Evolutionary conservation across 208 protist genomes (phyloP).

Genomic region (Herpetomonas tarakana): DNA sequence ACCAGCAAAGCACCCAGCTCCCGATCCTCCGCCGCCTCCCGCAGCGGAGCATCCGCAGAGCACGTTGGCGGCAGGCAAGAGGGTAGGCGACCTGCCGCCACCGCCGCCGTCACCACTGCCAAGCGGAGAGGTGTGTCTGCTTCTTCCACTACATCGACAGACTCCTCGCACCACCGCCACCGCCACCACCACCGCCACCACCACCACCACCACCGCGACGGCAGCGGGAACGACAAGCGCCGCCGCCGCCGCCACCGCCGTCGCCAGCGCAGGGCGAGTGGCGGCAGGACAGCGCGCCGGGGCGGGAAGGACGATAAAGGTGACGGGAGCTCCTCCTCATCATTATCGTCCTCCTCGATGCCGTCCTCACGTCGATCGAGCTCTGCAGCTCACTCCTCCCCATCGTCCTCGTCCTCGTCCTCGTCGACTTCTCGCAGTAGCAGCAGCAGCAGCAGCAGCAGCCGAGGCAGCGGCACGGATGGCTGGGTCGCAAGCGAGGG

Average conservation of each 20-base stretch:
- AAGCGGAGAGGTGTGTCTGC: too few relatives aligned
- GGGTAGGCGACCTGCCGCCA: background rate
- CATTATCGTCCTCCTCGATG: background rate
- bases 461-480: slow-evolving; percentile 7
- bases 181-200: background rate
- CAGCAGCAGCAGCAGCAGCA: slow-evolving; percentile 3
- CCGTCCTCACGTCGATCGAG: too few relatives aligned
- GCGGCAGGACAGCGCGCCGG: background rate
- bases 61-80: background rate
- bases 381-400: background rate
- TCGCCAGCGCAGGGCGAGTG: background rate
- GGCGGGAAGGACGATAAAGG: too few relatives aligned
- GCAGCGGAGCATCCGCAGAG: background rate
- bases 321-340: too few relatives aligned
- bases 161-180: background rate
- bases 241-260: too few relatives aligned
- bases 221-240: background rate
- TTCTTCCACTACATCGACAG: too few relatives aligned
- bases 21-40: background rate
- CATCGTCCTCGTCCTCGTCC: slow-evolving; percentile 19
- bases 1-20: background rate
- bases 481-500: slow-evolving; percentile 5
- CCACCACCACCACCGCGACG: background rate
- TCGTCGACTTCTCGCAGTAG: slow-evolving; percentile 5
- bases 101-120: background rate